Percentiles rank a stretch among this genome's conserved stretches.
These are phyloP conservation scores for Pythium periplocum DNA, from an alignment of 352 stramenopile species.

Conservation along the genomic window DNA sequence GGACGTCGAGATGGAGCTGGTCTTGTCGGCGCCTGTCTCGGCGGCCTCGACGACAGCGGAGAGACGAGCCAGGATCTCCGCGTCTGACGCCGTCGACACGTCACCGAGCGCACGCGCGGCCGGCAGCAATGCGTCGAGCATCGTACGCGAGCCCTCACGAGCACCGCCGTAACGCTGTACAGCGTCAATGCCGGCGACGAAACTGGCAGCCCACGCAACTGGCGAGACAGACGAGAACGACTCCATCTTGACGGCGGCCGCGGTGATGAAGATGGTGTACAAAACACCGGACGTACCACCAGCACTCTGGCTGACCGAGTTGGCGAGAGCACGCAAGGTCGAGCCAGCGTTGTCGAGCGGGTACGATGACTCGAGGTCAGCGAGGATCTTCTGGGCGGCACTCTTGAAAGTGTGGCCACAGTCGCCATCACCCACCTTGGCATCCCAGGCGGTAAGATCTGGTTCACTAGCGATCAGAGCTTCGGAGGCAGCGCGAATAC, in stretches of 20 bases:
- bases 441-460: conserved; percentile 93
- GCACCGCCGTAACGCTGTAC: conserved; percentile 92
- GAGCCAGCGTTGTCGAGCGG: conserved; percentile 54
- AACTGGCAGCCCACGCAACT: conserved; percentile 43
- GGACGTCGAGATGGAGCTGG: conserved; percentile 80
- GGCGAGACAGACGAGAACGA: conserved; percentile 23
- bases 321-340: conserved; percentile 54
- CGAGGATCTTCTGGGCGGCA: conserved; percentile 84
- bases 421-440: conserved; percentile 96
- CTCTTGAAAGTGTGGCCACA: conserved; percentile 95
- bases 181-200: conserved; percentile 73
- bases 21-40: conserved; percentile 87
- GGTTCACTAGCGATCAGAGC: conserved; percentile 86
- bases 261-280: conserved; percentile 92
- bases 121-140: conserved; percentile 95
- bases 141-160: conserved; percentile 92
- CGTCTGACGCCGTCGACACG: conserved; percentile 2
- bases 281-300: conserved; percentile 94
- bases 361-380: conserved; percentile 49
- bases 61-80: conserved; percentile 25
- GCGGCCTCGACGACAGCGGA: conserved; percentile 64
- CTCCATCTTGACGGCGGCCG: conserved; percentile 50
- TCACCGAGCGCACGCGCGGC: conserved; percentile 54
- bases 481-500: conserved; percentile 57
- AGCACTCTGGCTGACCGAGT: conserved; percentile 71